Base-by-base conservation (phyloP, 2,329 filamentous ascomycete species). In the Gliomastix tumulicola region DNA sequence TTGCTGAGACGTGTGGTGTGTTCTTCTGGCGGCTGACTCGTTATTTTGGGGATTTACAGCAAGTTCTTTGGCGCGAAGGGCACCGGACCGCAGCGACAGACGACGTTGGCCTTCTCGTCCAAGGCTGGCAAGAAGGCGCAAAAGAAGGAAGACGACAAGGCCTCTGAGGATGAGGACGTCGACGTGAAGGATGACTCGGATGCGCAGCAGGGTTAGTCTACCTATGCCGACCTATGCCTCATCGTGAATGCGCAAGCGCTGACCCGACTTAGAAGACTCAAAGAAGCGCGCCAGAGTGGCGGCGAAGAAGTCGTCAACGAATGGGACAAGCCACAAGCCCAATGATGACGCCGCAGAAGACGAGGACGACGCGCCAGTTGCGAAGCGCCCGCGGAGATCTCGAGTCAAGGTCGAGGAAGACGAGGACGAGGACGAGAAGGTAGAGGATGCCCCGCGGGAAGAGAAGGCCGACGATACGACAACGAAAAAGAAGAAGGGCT, bases 11-110 rank as follows among this genome's bases (percentile, higher is more conserved):
- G 28, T 17, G 21, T 33, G 35, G 13, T 32, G 28, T 23, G 30
- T 27, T 32, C 11, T 15, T 9, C 37, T 38, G 34, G 41, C 39
- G 36, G 31, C 41, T 22, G 17, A 18, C 33, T 8, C 7, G 15
- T 25, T 10, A 15, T 38, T 15, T 6, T 6, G 3, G 4, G 3
- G 10, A 36, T 38, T 27, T 42, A 13, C 35, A 97, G 90, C 43
- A 92, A 90, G 57, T 96, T 95, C 65, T 94, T 96, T 55, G 81
- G 78, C 35, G 59, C 71, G 6, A 74, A 72, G 47, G 60, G 73
- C 1, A 65, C 46, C 6, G 45, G 74, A 15, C 75, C 78, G 11
- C 71, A 74, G 25, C 83, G 88, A 56, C 88, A 95, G 59, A 82
- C 85, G 2, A 92, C 81, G 48, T 65, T 94, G 27, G 74, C 83